phyloP scores from a whole-genome alignment of 106 monocot genomes.

The Dendrobium officinale region DNA sequence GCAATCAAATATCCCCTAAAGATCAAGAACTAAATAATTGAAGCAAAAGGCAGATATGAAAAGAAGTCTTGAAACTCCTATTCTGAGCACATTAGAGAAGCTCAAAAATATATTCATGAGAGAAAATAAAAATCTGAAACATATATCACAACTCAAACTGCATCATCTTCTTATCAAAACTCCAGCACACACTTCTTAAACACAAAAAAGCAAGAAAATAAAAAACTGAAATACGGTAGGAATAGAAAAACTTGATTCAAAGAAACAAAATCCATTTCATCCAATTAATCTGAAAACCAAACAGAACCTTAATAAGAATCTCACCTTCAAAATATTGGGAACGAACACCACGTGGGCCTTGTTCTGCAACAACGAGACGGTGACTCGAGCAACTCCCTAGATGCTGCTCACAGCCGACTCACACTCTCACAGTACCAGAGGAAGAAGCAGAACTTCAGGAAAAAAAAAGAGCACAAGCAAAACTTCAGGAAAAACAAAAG shows the following conservation, averaged over 20 bases:
- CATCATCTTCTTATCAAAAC: not conserved
- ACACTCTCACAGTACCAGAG: no score
- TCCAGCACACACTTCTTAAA: no score
- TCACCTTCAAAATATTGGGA: constrained; percentile 12
- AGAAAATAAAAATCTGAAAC: not conserved
- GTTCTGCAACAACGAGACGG: constrained; percentile 21
- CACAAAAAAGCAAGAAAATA: not conserved
- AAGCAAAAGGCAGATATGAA: not conserved
- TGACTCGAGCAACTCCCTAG: constrained; percentile 12
- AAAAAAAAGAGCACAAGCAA: no score
- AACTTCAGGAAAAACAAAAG: no score
- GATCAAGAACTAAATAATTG: not conserved
- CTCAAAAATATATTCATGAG: not conserved
- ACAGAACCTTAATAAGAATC: not conserved
- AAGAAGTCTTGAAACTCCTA: not conserved
- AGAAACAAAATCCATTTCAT: not conserved
- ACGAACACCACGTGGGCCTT: constrained; percentile 23
- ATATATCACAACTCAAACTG: not conserved
- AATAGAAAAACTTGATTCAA: not conserved
- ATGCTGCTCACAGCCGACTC: constrained; percentile 18
- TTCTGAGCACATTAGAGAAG: not conserved
- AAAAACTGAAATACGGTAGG: not conserved
- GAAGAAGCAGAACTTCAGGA: no score
- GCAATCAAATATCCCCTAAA: no score
- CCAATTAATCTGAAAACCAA: not conserved